A percentile compares a stretch with the other conserved stretches of the same genome.
phyloP scores from a whole-genome alignment of 768 basidiomycete species.

The Candolleomyces efflorescens region DNA sequence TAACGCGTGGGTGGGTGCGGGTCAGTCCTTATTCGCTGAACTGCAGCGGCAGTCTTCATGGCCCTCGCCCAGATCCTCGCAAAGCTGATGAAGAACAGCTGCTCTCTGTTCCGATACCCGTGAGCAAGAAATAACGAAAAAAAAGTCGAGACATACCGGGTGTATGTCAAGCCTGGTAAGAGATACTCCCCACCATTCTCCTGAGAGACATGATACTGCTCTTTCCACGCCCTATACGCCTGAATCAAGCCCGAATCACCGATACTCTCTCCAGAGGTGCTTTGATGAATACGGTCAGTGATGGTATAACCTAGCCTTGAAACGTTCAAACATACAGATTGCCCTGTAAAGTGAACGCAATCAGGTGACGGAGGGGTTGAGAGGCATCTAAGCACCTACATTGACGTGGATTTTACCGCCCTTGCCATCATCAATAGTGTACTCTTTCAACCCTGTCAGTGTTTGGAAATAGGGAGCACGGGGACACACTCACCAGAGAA shows the following conservation, averaged over 20 bases:
- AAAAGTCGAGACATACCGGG: constrained; percentile 41
- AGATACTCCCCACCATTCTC: constrained; percentile 61
- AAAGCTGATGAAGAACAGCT: constrained; percentile 92
- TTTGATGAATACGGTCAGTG: constrained; percentile 23
- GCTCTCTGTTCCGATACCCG: constrained; percentile 50
- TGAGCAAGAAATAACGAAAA: background rate
- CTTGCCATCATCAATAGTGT: constrained; percentile 80
- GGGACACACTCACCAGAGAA: constrained; percentile 58
- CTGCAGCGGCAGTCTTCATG: constrained; percentile 74
- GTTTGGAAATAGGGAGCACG: background rate
- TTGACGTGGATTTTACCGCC: constrained; percentile 84
- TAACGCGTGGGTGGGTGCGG: constrained; percentile 82
- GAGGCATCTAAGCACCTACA: constrained; percentile 34
- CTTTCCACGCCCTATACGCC: constrained; percentile 89
- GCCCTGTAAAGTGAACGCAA: constrained; percentile 40
- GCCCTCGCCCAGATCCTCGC: constrained; percentile 84
- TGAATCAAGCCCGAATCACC: constrained; percentile 84
- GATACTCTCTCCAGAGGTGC: constrained; percentile 90
- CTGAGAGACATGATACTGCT: constrained; percentile 58
- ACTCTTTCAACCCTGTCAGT: constrained; percentile 41
- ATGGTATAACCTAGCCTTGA: background rate
- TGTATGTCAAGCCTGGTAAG: constrained; percentile 77
- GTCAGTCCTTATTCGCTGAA: constrained; percentile 79
- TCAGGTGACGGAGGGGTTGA: constrained; percentile 1
- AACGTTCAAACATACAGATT: constrained; percentile 51